Conservation (phyloP, 2,329 filamentous ascomycete genomes). For the Aspergillus sp. region DNA sequence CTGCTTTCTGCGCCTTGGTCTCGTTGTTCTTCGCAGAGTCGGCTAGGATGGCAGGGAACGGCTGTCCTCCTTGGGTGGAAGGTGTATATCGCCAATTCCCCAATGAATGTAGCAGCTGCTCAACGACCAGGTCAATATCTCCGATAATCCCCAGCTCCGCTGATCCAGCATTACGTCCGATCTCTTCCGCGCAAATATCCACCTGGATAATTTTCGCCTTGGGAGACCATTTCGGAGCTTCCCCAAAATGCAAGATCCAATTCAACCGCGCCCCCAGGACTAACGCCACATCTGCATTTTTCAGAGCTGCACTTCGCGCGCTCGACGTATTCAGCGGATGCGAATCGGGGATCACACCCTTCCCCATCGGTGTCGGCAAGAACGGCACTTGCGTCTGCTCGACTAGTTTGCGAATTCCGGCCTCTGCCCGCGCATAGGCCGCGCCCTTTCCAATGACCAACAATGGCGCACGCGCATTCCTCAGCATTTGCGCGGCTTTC, state of each 20-base stretch:
- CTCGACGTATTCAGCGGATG: slow-evolving; percentile 46
- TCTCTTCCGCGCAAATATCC: slow-evolving; percentile 47
- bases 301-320: slow-evolving; percentile 47
- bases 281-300: slow-evolving; percentile 48
- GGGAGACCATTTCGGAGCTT: slow-evolving; percentile 47
- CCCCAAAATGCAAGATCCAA: slow-evolving; percentile 52
- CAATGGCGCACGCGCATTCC: slow-evolving; percentile 43
- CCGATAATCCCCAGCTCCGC: slow-evolving; percentile 44
- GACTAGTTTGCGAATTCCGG: slow-evolving; percentile 38
- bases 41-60: slow-evolving; percentile 24
- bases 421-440: slow-evolving; percentile 46
- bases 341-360: slow-evolving; percentile 49
- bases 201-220: slow-evolving; percentile 48
- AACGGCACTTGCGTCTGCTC: slow-evolving; percentile 46
- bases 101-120: slow-evolving; percentile 39
- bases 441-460: slow-evolving; percentile 50
- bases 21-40: slow-evolving; percentile 39
- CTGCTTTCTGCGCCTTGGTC: slow-evolving; percentile 36
- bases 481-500: slow-evolving; percentile 39
- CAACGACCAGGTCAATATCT: slow-evolving; percentile 43
- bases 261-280: slow-evolving; percentile 49
- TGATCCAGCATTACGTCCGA: slow-evolving; percentile 45
- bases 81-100: slow-evolving; percentile 39
- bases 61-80: slow-evolving; percentile 15
- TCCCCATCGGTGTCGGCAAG: slow-evolving; percentile 52